These are phyloP conservation scores for Thelonectria olida DNA, from an alignment of 2,329 filamentous ascomycete genomes.

Conservation along the genomic window DNA sequence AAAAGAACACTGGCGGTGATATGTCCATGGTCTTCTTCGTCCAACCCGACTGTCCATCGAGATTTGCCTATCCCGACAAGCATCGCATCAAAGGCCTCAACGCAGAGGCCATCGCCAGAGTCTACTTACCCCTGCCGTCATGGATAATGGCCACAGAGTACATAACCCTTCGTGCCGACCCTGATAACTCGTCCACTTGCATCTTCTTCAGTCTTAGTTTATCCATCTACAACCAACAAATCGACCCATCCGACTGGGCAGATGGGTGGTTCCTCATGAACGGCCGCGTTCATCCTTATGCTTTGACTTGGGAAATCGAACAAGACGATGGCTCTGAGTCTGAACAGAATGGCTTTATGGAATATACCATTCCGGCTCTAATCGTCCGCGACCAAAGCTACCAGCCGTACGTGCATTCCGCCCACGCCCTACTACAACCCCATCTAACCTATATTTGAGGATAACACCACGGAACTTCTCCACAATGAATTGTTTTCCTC, in stretches of 20 bases:
- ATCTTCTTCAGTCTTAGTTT: not conserved
- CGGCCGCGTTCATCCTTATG: too few species aligned
- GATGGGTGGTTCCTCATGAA: too few species aligned
- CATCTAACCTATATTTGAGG: not conserved
- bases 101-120: not conserved
- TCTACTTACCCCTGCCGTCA: not conserved
- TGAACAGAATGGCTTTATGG: too few species aligned
- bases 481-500: not conserved
- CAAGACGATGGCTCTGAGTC: too few species aligned
- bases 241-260: not conserved
- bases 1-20: not conserved
- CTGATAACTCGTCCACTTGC: not conserved
- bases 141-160: not conserved
- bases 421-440: not conserved
- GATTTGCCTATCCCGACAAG: not conserved
- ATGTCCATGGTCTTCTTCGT: not conserved
- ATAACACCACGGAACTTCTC: not conserved
- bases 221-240: not conserved
- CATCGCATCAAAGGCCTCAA: not conserved
- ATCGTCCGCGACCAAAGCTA: not conserved
- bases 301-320: too few species aligned
- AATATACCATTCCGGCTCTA: too few species aligned
- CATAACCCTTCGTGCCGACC: not conserved
- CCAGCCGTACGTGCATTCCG: not conserved
- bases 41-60: not conserved